phyloP scores from a whole-genome alignment of 2,329 filamentous ascomycete genomes.

The Anthostomella pinea region DNA sequence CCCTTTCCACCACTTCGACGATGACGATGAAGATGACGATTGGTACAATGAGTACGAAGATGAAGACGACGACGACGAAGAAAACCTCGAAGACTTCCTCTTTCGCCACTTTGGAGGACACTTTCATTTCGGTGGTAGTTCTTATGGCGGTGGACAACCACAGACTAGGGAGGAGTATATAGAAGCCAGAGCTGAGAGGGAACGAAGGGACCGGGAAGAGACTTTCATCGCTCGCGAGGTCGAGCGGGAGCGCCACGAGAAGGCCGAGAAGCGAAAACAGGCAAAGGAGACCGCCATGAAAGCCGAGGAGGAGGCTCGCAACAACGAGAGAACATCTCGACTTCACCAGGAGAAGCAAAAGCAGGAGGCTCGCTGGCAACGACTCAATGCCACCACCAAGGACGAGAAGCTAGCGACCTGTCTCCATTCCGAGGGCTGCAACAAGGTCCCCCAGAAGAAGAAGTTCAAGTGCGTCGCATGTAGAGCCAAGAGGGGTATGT shows the following conservation, averaged over 20 bases:
- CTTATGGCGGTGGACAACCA: too few species aligned
- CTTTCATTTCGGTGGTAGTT: too few species aligned
- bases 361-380: constrained; percentile 22
- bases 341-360: constrained; percentile 7
- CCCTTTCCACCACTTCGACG: background rate
- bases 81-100: too few species aligned
- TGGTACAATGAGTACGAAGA: background rate
- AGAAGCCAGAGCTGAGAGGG: background rate
- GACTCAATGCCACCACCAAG: constrained; percentile 9
- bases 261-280: constrained; percentile 2
- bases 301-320: constrained; percentile 7
- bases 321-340: background rate
- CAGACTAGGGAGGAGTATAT: too few species aligned
- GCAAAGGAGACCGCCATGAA: constrained; percentile 11
- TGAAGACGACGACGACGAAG: too few species aligned
- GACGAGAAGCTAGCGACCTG: constrained; percentile 18
- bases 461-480: constrained; percentile 25
- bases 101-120: too few species aligned
- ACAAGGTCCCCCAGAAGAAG: constrained; percentile 17
- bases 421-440: constrained; percentile 23
- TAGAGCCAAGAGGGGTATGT: constrained; percentile 19
- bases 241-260: constrained; percentile 1
- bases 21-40: background rate
- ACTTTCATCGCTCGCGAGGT: background rate
- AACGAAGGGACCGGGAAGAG: background rate